Base-by-base conservation (phyloP, 148 eudicot genomes). In the Selenicereus undatus region DNA sequence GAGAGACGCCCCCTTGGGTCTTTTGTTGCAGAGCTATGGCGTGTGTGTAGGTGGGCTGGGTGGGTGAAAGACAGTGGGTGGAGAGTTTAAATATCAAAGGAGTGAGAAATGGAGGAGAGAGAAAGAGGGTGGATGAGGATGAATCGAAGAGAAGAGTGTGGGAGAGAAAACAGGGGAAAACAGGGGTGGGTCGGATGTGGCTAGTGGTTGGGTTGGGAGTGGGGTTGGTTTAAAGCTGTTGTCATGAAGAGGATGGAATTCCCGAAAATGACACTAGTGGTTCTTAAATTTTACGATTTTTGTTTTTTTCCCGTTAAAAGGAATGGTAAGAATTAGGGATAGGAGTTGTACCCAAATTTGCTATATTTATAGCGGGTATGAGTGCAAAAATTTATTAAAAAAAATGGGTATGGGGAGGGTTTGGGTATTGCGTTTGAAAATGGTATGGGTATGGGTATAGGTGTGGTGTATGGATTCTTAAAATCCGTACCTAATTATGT, bases 221-320 rank as follows among this genome's bases (percentile, higher is more conserved):
- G 76, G 76, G 45, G 45, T 39, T 42, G 75, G 75, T 64, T 64
- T 64, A 64, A 64, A 64, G 68, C 27, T 24, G 2, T 10, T 64
- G 62, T 56, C 62, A 18, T 56, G 62, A 20, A 35, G 22, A 32
- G 8, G 51, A 5, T 72, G 50, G 6, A 39, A 72, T 39, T 72
- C 52, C 18, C 76, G 76, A 73, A 73, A 73, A 73, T 73, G 76
- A 73, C 76, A 73, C 76, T 45, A 17, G 8, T 73, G 76, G 71
- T 66, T 66, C 71, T 27, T 1, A 66, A 10, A 27, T 24, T 66
- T 66, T 66, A 66, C 71, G 1, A 13, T 2, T 27, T 27, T 9
- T 66, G 14, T 66, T 27, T 26, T 66, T 2, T 3, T 1, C 32
- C 32, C 2, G 32, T 32, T 32, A 32, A 32, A 32, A 32, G 32